phyloP scores from a whole-genome alignment of 768 basidiomycete genomes.

The Chiua virens region DNA sequence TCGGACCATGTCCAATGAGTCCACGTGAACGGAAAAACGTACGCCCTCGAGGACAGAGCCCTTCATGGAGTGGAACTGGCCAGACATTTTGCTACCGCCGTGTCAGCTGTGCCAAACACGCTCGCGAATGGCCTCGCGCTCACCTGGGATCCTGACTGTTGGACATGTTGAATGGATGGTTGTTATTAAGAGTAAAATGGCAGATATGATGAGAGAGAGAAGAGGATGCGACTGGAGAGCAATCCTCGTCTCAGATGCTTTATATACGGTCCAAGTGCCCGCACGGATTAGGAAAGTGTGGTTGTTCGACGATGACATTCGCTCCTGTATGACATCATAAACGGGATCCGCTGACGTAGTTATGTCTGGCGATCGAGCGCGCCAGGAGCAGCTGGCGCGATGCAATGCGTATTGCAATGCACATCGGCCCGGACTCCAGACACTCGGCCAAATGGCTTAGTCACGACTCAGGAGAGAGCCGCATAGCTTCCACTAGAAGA shows the following conservation, averaged over 20 bases:
- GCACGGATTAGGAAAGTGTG: conserved; percentile 32
- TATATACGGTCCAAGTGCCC: conserved; percentile 27
- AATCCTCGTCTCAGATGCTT: not conserved
- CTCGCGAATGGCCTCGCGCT: not conserved
- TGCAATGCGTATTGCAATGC: not conserved
- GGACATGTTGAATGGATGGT: conserved; percentile 5
- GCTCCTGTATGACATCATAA: conserved; percentile 29
- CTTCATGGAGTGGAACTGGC: conserved; percentile 39
- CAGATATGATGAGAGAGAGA: not conserved
- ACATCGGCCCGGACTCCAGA: not conserved
- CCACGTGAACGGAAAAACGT: not conserved
- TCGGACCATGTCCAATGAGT: not conserved
- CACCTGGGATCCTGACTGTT: conserved; percentile 29
- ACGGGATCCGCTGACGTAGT: conserved; percentile 22
- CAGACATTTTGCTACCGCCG: conserved; percentile 32
- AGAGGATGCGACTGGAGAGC: conserved; percentile 8
- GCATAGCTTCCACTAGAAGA: no score
- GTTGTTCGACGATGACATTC: conserved; percentile 24
- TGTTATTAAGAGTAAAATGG: not conserved
- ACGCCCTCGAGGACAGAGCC: conserved; percentile 37
- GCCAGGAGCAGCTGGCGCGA: not conserved
- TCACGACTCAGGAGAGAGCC: no score
- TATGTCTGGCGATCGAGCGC: conserved; percentile 9
- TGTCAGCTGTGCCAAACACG: not conserved
- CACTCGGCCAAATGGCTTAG: not conserved